These are phyloP conservation scores for Gentiana macrophylla DNA, from an alignment of 257 asterid genomes.

Conservation along the genomic window DNA sequence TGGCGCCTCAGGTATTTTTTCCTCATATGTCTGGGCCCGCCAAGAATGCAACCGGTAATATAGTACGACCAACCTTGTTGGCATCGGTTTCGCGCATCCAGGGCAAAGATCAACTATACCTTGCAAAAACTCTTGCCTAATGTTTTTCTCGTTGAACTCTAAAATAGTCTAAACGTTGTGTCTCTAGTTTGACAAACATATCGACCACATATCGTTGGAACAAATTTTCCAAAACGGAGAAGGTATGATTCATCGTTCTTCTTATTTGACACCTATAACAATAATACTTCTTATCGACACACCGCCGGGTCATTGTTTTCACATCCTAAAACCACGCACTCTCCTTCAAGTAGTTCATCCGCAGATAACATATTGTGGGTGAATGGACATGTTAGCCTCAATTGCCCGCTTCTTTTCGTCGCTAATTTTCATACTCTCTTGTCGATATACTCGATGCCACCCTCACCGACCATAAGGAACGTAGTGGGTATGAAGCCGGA, in stretches of 20 bases:
- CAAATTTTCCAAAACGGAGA: background rate
- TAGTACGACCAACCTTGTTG: background rate
- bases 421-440: background rate
- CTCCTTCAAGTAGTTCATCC: background rate
- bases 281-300: no score
- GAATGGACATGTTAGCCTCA: no score
- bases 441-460: background rate
- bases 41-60: no score
- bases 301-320: background rate
- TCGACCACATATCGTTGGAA: conserved; percentile 1
- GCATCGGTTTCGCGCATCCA: background rate
- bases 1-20: no score
- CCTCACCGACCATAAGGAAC: background rate
- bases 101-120: background rate
- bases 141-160: background rate
- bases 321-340: background rate
- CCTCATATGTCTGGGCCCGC: no score
- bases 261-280: no score
- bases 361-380: no score
- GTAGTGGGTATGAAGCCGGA: conserved; percentile 4
- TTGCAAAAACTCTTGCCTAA: background rate
- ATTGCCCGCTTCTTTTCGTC: no score
- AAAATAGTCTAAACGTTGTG: background rate
- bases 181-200: background rate
- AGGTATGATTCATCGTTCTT: background rate